These are phyloP conservation scores for Phyllosticta capitalensis DNA, from an alignment of 2,329 filamentous ascomycete species.

Conservation along the genomic window DNA sequence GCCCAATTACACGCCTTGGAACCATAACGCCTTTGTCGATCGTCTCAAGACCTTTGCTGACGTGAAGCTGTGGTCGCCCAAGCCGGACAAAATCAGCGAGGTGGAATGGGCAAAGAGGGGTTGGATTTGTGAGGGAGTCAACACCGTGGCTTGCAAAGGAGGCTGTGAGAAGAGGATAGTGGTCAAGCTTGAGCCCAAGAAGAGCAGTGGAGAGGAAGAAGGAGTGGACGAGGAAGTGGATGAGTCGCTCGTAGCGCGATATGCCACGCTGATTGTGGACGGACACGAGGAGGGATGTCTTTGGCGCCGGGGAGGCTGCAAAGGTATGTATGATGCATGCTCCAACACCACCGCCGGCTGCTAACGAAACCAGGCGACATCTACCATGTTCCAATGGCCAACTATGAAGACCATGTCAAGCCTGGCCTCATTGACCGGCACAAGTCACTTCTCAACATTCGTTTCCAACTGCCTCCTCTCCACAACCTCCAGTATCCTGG, in stretches of 20 bases:
- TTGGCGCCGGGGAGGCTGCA: constrained; percentile 82
- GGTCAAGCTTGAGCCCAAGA: constrained; percentile 57
- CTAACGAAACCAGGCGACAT: constrained; percentile 44
- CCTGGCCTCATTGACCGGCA: constrained; percentile 7
- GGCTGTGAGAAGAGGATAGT: constrained; percentile 77
- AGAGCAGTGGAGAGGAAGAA: constrained; percentile 37
- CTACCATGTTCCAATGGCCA: constrained; percentile 44
- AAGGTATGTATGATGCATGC: constrained; percentile 52
- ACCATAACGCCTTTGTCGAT: constrained; percentile 70
- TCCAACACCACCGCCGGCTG: constrained; percentile 9
- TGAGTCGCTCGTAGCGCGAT: constrained; percentile 64
- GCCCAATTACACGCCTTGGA: constrained; percentile 76
- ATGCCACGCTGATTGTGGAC: constrained; percentile 60
- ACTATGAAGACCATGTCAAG: constrained; percentile 10
- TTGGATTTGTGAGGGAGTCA: constrained; percentile 66
- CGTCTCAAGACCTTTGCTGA: constrained; percentile 82
- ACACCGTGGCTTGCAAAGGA: constrained; percentile 71
- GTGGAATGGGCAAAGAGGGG: constrained; percentile 91
- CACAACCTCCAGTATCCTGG: constrained; percentile 6
- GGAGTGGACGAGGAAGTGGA: constrained; percentile 33
- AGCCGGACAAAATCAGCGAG: constrained; percentile 76
- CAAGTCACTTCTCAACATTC: constrained; percentile 8
- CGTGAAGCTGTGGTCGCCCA: constrained; percentile 87
- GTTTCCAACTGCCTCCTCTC: constrained; percentile 2
- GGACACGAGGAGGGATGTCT: constrained; percentile 74